Conservation (phyloP, 306 rosid species). For the Albizia julibrissin region DNA sequence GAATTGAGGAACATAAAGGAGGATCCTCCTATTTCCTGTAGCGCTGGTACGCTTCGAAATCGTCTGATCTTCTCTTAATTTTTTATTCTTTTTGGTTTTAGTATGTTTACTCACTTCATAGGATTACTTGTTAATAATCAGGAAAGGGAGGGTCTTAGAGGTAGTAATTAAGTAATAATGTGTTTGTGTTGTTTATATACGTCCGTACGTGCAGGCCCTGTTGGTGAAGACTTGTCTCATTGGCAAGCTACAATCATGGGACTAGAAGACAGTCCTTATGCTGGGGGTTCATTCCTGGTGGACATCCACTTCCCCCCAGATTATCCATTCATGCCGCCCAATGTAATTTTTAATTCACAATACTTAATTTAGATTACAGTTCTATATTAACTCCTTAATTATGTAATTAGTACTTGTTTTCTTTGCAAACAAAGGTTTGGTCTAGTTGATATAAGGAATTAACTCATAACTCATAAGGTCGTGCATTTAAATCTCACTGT, state of each 20-base stretch:
- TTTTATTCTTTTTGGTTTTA: background rate
- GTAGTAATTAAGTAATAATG: background rate
- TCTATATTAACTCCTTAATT: background rate
- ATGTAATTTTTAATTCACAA: slow-evolving; percentile 32
- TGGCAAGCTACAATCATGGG: slow-evolving; percentile 65
- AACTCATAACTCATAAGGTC: no score
- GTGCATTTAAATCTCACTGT: no score
- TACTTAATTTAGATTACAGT: background rate
- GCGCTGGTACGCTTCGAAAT: slow-evolving; percentile 49
- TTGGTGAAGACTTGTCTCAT: slow-evolving; percentile 55
- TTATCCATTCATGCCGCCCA: slow-evolving; percentile 61
- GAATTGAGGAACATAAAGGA: slow-evolving; percentile 63
- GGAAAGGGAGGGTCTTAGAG: no score
- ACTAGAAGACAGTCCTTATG: slow-evolving; percentile 57
- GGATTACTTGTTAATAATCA: no score
- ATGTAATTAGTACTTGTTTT: no score
- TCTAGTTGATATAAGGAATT: no score
- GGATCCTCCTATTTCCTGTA: slow-evolving; percentile 64
- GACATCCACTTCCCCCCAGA: slow-evolving; percentile 54
- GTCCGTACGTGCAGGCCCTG: slow-evolving; percentile 38
- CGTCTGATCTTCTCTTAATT: background rate
- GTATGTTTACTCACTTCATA: background rate
- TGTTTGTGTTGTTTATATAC: background rate
- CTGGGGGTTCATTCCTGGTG: slow-evolving; percentile 51
- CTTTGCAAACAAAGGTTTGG: no score